phyloP scores from a whole-genome alignment of 768 basidiomycete species.

The Leccinum broughii region DNA sequence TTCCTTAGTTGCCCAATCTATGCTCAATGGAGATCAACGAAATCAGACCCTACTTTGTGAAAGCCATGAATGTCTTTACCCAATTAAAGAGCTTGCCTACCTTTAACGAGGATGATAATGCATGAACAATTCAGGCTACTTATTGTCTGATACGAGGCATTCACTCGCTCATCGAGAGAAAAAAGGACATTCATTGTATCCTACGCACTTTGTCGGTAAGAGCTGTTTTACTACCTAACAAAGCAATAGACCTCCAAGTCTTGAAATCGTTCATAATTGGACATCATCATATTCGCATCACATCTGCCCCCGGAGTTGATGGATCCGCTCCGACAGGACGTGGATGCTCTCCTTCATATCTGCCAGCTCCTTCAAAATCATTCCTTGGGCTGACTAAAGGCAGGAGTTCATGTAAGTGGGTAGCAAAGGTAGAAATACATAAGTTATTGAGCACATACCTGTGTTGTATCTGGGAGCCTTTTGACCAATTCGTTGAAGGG shows the following conservation, averaged over 20 bases:
- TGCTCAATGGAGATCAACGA: constrained; percentile 94
- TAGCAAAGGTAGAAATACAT: constrained; percentile 5
- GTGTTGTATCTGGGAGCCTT: constrained; percentile 65
- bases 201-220: constrained; percentile 3
- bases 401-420: not conserved
- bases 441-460: constrained; percentile 46
- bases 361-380: constrained; percentile 63
- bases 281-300: not conserved
- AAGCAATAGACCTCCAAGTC: not conserved
- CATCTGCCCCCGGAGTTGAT: constrained; percentile 24
- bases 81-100: constrained; percentile 44
- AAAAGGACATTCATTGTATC: not conserved
- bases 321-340: constrained; percentile 38
- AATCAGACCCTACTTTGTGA: constrained; percentile 84
- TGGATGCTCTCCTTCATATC: constrained; percentile 49
- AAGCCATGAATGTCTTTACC: constrained; percentile 73
- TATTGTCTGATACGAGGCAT: not conserved
- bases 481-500: constrained; percentile 66
- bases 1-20: constrained; percentile 71
- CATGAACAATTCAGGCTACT: constrained; percentile 5
- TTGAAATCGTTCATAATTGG: not conserved
- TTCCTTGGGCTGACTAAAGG: constrained; percentile 65
- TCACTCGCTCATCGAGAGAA: not conserved
- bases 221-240: not conserved
- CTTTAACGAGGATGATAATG: not conserved